These are phyloP conservation scores for Gaeumannomyces tritici DNA, from an alignment of 2,329 filamentous ascomycete species.

Conservation along the genomic window DNA sequence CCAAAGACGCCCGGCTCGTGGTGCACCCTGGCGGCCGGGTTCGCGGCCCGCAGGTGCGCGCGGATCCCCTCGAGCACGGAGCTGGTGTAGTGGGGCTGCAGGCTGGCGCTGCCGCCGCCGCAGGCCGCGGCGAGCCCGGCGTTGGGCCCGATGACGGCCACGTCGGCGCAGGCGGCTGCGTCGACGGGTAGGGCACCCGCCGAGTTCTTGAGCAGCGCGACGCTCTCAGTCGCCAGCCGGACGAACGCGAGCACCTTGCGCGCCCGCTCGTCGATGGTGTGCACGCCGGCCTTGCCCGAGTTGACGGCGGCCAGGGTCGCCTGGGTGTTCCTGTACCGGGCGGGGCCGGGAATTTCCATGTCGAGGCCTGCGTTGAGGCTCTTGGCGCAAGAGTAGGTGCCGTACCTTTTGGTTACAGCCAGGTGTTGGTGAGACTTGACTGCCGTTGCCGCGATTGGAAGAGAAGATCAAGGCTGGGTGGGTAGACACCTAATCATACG, in stretches of 20 bases:
- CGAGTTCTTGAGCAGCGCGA: constrained; percentile 35
- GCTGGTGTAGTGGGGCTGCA: constrained; percentile 32
- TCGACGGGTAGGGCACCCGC: constrained; percentile 39
- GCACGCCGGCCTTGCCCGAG: constrained; percentile 15
- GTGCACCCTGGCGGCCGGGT: neutral
- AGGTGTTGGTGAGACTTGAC: too few relatives aligned
- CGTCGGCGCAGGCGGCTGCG: constrained; percentile 29
- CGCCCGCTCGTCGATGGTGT: constrained; percentile 16
- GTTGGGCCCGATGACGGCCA: constrained; percentile 42
- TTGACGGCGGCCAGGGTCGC: constrained; percentile 13
- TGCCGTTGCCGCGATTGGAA: too few relatives aligned
- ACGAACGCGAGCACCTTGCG: constrained; percentile 16
- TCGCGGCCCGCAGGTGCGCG: constrained; percentile 16
- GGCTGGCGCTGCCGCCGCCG: constrained; percentile 11
- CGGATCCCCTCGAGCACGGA: constrained; percentile 31
- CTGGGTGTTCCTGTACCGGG: constrained; percentile 16
- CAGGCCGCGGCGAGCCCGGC: constrained; percentile 26
- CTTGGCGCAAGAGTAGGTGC: constrained; percentile 16
- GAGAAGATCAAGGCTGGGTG: too few relatives aligned
- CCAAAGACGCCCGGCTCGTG: constrained; percentile 8
- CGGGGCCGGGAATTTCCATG: constrained; percentile 21
- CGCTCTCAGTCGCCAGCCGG: constrained; percentile 6
- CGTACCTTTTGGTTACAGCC: constrained; percentile 8
- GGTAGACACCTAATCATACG: too few relatives aligned
- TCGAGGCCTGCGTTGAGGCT: constrained; percentile 14